phyloP scores from a whole-genome alignment of 2,329 filamentous ascomycete species.

The Chaetomiaceae sp. region DNA sequence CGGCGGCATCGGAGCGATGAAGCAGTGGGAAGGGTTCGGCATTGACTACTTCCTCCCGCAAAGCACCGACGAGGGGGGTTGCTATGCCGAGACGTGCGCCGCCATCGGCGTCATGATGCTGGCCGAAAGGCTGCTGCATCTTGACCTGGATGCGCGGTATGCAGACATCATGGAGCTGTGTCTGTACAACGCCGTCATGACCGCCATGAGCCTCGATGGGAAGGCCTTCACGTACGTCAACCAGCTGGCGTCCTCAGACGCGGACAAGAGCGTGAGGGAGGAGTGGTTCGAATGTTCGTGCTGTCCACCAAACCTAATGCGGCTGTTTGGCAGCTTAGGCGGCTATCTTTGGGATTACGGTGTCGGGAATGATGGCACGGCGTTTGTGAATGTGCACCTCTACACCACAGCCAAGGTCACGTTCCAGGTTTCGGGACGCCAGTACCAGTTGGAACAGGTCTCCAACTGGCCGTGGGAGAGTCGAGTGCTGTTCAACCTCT shows the following conservation, averaged over 20 bases:
- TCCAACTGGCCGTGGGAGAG: neutral
- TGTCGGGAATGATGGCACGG: neutral
- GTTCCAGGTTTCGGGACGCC: neutral
- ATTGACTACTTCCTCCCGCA: slow-evolving; percentile 1
- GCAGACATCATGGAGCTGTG: neutral
- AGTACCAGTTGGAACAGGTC: neutral
- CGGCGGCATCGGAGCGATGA: neutral
- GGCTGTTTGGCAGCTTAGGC: neutral
- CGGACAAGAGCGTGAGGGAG: neutral
- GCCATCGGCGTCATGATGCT: slow-evolving; percentile 1
- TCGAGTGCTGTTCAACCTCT: neutral
- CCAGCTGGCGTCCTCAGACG: neutral
- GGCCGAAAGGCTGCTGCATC: neutral
- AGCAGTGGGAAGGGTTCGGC: neutral
- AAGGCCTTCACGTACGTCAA: neutral
- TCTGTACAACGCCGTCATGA: neutral
- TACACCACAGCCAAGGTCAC: neutral
- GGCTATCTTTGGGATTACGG: neutral
- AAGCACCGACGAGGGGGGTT: neutral
- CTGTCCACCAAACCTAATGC: neutral
- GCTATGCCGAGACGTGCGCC: slow-evolving; percentile 1
- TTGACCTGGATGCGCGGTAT: neutral
- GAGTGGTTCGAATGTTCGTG: neutral
- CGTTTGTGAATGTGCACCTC: neutral
- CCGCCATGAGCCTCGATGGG: neutral